These are phyloP conservation scores for Ilex paraguariensis DNA, from an alignment of 305 asterid genomes.

Conservation along the genomic window DNA sequence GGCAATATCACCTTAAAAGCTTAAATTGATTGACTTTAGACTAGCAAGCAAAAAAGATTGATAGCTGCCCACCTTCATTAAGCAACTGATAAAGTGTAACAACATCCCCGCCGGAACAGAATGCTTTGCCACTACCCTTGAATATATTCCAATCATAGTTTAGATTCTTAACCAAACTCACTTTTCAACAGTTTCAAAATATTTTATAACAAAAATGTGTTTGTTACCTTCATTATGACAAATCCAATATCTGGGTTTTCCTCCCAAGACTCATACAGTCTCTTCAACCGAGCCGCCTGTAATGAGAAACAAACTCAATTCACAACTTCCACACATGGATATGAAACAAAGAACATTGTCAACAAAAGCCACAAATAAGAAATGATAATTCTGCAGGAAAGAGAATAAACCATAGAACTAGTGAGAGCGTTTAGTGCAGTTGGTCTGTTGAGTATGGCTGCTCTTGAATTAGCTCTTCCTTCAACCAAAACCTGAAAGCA, in stretches of 20 bases:
- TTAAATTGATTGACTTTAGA: background rate
- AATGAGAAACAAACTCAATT: constrained; percentile 1
- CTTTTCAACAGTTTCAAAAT: background rate
- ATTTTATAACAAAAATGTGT: background rate
- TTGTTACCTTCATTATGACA: constrained; percentile 85
- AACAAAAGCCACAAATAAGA: constrained; percentile 5
- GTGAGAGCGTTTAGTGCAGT: constrained; percentile 85
- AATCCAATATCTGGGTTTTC: constrained; percentile 86
- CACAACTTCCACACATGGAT: background rate
- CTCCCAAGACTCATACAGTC: constrained; percentile 89
- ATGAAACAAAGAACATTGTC: constrained; percentile 1
- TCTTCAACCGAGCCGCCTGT: constrained; percentile 73
- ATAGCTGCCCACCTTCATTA: constrained; percentile 59
- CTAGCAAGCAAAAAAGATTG: constrained; percentile 1
- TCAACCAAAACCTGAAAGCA: constrained; percentile 68
- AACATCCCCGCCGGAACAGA: constrained; percentile 87
- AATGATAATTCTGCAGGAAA: constrained; percentile 1
- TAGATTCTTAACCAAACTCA: constrained; percentile 12
- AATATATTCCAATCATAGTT: constrained; percentile 25
- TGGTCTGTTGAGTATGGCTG: constrained; percentile 77
- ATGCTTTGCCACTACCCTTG: constrained; percentile 72
- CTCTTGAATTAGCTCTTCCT: constrained; percentile 85
- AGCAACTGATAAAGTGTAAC: constrained; percentile 55
- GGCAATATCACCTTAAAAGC: background rate
- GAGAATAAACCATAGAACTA: constrained; percentile 53